Percentiles rank a stretch among this genome's conserved stretches.
phyloP scores from a whole-genome alignment of 1,284 basidiomycete species.

The Leccinum griseonigrum region DNA sequence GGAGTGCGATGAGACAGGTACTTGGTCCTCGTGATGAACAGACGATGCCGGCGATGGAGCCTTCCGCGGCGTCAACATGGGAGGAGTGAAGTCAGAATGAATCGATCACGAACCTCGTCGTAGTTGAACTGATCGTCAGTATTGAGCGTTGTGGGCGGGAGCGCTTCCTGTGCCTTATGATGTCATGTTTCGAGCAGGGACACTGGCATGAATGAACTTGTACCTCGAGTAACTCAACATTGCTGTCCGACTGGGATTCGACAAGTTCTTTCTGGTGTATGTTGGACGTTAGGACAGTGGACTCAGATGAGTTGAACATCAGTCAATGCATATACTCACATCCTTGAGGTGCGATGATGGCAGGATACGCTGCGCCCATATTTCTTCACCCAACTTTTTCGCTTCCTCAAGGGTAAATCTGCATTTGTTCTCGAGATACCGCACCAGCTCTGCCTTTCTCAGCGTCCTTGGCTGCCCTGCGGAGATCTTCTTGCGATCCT shows the following conservation, averaged over 20 bases:
- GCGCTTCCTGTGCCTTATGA: not conserved
- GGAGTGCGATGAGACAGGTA: not conserved
- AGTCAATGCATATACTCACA: not conserved
- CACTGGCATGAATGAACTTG: not conserved
- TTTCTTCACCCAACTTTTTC: slow-evolving; percentile 11
- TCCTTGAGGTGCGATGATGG: not conserved
- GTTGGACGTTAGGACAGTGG: not conserved
- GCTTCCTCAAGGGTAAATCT: slow-evolving; percentile 16
- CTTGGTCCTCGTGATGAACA: not conserved
- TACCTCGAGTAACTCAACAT: not conserved
- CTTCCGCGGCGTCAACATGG: not conserved
- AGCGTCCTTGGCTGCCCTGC: slow-evolving; percentile 1
- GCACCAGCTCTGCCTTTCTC: slow-evolving; percentile 18
- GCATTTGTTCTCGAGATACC: slow-evolving; percentile 17
- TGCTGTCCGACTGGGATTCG: not conserved
- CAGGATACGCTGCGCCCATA: slow-evolving; percentile 17
- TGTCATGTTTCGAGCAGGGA: not conserved
- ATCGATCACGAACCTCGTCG: not conserved
- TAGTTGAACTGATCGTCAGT: not conserved
- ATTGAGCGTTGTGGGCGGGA: not conserved
- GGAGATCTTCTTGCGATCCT: not conserved
- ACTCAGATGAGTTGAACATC: not conserved
- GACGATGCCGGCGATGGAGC: not conserved
- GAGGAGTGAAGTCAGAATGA: not conserved
- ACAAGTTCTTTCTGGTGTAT: too few species aligned